Percentiles rank a stretch among this genome's conserved stretches.
These are phyloP conservation scores for Closterium sp. DNA, from an alignment of 139 green algal species.

Conservation along the genomic window DNA sequence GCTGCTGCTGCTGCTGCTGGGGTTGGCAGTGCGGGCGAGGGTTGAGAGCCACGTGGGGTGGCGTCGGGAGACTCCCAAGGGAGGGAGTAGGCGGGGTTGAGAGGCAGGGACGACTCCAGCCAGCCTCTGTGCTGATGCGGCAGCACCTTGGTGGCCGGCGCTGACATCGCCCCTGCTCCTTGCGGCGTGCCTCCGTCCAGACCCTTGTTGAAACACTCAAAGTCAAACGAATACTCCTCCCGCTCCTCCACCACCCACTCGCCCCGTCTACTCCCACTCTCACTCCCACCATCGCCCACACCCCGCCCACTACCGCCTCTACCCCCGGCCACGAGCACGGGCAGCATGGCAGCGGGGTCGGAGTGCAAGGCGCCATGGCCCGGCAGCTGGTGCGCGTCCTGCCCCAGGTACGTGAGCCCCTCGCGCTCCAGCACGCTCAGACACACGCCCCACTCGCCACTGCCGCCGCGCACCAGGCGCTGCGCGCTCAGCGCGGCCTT, in stretches of 20 bases:
- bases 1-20: too few relatives aligned
- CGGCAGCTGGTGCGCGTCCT: neutral
- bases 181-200: neutral
- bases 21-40: too few relatives aligned
- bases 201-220: neutral
- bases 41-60: neutral
- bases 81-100: neutral
- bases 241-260: neutral
- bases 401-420: constrained; percentile 1
- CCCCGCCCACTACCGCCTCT: neutral
- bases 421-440: constrained; percentile 4
- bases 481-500: neutral
- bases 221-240: neutral
- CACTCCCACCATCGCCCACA: neutral
- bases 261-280: neutral
- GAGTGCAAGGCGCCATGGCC: neutral
- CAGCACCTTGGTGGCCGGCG: neutral
- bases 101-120: neutral
- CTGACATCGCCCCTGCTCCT: neutral
- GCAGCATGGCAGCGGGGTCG: neutral
- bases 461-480: neutral
- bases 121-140: neutral
- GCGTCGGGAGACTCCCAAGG: neutral
- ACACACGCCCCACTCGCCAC: neutral
- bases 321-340: neutral